These are phyloP conservation scores for Planoprotostelium fungivorum DNA, from an alignment of 78 protist genomes.

Conservation along the genomic window DNA sequence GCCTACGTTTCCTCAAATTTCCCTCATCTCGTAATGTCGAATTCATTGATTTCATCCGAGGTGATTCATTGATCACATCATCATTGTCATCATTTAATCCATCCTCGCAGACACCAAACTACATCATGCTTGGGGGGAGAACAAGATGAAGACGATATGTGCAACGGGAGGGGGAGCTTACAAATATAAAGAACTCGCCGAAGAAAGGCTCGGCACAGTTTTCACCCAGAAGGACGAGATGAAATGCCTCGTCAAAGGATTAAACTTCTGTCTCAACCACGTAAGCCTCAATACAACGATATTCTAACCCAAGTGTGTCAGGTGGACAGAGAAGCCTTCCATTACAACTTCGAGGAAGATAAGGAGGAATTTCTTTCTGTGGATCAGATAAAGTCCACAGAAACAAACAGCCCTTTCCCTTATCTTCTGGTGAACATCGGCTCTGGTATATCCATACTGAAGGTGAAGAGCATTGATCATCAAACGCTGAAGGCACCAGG, in stretches of 20 bases:
- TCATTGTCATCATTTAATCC: background rate
- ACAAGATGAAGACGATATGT: background rate
- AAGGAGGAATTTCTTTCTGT: background rate
- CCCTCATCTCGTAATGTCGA: background rate
- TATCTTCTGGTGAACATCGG: conserved; percentile 88
- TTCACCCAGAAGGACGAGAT: conserved; percentile 71
- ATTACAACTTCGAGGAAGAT: too few relatives aligned
- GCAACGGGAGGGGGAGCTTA: conserved; percentile 77
- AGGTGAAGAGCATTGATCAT: background rate
- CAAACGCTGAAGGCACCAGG: conserved; percentile 11
- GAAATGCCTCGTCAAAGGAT: conserved; percentile 74
- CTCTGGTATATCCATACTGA: conserved; percentile 82
- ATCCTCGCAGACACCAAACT: background rate
- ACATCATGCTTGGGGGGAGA: background rate
- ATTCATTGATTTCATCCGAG: background rate
- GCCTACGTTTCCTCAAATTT: background rate
- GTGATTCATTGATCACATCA: background rate
- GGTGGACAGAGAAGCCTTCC: conserved; percentile 6
- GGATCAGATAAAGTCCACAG: background rate
- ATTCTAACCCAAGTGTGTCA: conserved; percentile 29
- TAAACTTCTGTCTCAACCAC: conserved; percentile 68
- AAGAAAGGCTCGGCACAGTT: conserved; percentile 26
- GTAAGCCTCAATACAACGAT: conserved; percentile 17
- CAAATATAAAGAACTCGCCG: conserved; percentile 61
- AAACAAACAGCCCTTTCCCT: conserved; percentile 61